These are phyloP conservation scores for Schizosaccharomyces osmophilus DNA, from an alignment of 805 yeast species.

Conservation along the genomic window DNA sequence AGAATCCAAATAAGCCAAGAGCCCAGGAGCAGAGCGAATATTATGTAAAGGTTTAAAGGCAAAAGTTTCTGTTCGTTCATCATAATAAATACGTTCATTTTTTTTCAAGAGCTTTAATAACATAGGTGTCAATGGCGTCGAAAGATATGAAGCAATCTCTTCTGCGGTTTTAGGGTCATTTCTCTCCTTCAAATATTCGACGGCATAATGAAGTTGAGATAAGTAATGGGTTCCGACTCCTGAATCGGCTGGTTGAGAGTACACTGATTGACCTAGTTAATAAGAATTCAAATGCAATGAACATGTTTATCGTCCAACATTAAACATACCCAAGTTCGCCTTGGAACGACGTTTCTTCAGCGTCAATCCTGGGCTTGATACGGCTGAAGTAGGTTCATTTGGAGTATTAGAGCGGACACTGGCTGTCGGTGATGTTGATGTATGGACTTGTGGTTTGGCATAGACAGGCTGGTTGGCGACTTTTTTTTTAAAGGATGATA, in stretches of 20 bases:
- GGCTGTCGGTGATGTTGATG: neutral
- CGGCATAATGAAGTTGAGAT: conserved; percentile 72
- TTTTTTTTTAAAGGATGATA: conserved; percentile 38
- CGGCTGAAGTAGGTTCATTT: neutral
- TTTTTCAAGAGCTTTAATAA: conserved; percentile 48
- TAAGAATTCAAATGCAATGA: too few species aligned
- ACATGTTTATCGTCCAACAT: neutral
- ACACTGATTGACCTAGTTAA: conserved; percentile 5
- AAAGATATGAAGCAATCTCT: conserved; percentile 43
- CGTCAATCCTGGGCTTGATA: neutral
- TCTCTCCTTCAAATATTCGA: conserved; percentile 52
- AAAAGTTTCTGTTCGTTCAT: conserved; percentile 35
- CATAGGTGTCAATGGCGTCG: conserved; percentile 34
- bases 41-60: conserved; percentile 78
- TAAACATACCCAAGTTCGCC: neutral
- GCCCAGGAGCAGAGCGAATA: conserved; percentile 55
- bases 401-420: neutral
- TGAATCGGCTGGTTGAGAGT: conserved; percentile 15
- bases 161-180: conserved; percentile 48
- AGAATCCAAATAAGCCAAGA: conserved; percentile 44
- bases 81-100: conserved; percentile 52
- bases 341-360: neutral
- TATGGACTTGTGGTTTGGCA: neutral
- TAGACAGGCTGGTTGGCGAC: conserved; percentile 16
- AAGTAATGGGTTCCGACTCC: conserved; percentile 39